Evolutionary conservation across 495 filamentous ascomycete species (phyloP).

Genomic region (Talaromyces liani): DNA sequence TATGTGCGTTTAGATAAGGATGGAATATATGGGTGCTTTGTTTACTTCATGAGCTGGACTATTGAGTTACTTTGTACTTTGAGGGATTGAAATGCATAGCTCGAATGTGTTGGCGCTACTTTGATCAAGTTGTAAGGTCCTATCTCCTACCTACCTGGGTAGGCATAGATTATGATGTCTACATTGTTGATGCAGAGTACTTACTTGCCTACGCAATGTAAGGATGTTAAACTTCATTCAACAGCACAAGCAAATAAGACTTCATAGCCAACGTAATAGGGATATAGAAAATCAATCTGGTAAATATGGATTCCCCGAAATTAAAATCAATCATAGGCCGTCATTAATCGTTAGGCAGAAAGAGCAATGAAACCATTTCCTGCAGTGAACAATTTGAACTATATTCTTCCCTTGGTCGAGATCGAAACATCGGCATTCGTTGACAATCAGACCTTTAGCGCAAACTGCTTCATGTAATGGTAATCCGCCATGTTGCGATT

Average conservation of each 20-base stretch:
- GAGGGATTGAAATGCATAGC: neutral
- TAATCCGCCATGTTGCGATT: conserved; percentile 78
- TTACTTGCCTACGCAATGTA: neutral
- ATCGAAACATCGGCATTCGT: neutral
- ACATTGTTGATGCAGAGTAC: neutral
- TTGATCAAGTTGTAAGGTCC: neutral
- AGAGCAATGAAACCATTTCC: neutral
- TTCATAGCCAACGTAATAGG: neutral
- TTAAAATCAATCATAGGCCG: neutral
- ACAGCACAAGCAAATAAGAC: neutral
- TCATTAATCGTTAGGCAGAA: neutral
- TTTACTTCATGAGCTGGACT: neutral
- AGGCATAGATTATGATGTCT: too few species aligned
- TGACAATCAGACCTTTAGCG: conserved; percentile 51
- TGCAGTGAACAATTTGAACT: neutral
- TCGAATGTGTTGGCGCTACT: neutral
- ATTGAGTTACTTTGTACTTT: neutral
- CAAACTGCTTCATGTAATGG: conserved; percentile 86
- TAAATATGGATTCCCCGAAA: neutral
- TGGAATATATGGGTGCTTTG: neutral
- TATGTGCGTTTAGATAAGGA: neutral
- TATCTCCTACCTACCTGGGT: too few species aligned
- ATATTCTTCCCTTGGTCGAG: too few species aligned
- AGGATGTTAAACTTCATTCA: neutral
- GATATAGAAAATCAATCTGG: neutral